phyloP scores from a whole-genome alignment of 805 yeast genomes.

The Teunomyces aglyptinius region DNA sequence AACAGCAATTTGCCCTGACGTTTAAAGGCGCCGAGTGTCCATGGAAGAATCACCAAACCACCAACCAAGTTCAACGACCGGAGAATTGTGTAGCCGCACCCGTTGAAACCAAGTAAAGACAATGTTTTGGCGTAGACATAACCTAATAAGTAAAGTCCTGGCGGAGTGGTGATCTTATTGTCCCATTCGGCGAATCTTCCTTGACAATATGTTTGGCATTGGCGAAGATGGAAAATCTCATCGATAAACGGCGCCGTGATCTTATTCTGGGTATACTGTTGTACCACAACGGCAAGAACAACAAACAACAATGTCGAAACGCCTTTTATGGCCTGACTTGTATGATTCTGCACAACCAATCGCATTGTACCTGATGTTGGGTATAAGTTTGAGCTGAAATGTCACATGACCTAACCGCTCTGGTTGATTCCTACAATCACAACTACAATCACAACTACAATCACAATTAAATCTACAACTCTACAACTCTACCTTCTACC shows the following conservation, averaged over 20 bases:
- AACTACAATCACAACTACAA: too few species aligned
- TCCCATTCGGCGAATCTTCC: slow-evolving; percentile 75
- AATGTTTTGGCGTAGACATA: slow-evolving; percentile 37
- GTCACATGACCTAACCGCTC: slow-evolving; percentile 2
- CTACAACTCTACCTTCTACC: too few species aligned
- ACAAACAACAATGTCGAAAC: slow-evolving; percentile 5
- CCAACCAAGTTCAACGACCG: slow-evolving; percentile 63
- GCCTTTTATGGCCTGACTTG: background rate
- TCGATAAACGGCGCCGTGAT: slow-evolving; percentile 51
- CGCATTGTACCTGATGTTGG: background rate
- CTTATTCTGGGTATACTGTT: slow-evolving; percentile 10
- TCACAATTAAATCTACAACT: too few species aligned
- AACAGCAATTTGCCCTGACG: slow-evolving; percentile 15
- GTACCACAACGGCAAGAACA: slow-evolving; percentile 12
- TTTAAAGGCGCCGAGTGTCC: slow-evolving; percentile 31
- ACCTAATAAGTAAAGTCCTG: slow-evolving; percentile 71
- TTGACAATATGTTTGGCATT: slow-evolving; percentile 63
- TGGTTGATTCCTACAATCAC: too few species aligned
- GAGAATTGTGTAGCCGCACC: slow-evolving; percentile 24
- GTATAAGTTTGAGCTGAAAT: background rate
- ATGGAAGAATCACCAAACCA: slow-evolving; percentile 54
- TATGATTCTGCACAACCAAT: background rate
- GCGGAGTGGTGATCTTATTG: slow-evolving; percentile 92
- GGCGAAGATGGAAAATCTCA: slow-evolving; percentile 84
- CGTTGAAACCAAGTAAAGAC: slow-evolving; percentile 26